Percentiles rank a stretch among this genome's conserved stretches.
phyloP scores from a whole-genome alignment of 192 early-diverging fungal genomes.

The Coemansia sp. region DNA sequence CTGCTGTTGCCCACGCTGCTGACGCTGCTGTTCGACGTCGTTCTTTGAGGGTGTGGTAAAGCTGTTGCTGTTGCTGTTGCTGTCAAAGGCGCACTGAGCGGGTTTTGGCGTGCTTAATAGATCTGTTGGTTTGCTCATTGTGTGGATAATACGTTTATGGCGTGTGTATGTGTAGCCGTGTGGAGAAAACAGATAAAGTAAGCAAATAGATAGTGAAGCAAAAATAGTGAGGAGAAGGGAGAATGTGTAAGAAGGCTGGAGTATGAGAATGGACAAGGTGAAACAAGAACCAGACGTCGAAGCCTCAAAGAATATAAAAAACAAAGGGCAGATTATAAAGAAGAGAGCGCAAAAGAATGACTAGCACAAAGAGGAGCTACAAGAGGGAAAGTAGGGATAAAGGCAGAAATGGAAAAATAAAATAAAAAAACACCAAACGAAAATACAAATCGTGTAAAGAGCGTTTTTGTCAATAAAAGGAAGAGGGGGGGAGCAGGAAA shows the following conservation, averaged over 20 bases:
- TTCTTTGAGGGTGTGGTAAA: constrained; percentile 14
- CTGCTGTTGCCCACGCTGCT: background rate
- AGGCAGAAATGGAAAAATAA: constrained; percentile 1
- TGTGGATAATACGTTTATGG: background rate
- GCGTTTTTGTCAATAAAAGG: background rate
- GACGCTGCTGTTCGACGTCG: background rate
- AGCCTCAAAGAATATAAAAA: constrained; percentile 8
- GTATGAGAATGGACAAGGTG: constrained; percentile 7
- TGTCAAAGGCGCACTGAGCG: constrained; percentile 27
- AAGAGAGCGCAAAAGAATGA: background rate
- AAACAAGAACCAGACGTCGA: constrained; percentile 12
- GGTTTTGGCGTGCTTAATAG: constrained; percentile 36
- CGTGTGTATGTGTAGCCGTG: constrained; percentile 1
- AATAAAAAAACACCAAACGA: constrained; percentile 2
- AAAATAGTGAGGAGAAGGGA: background rate
- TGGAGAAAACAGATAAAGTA: background rate
- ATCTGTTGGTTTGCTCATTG: constrained; percentile 38
- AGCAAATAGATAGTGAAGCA: background rate
- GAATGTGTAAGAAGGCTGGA: background rate
- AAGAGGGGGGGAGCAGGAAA: background rate
- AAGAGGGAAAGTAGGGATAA: constrained; percentile 6
- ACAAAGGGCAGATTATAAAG: constrained; percentile 5
- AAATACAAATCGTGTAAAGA: constrained; percentile 5
- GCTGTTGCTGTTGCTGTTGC: background rate
- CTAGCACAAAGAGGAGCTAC: constrained; percentile 6